These are phyloP conservation scores for Ilex aquifolium DNA, from an alignment of 257 asterid species.

Conservation along the genomic window DNA sequence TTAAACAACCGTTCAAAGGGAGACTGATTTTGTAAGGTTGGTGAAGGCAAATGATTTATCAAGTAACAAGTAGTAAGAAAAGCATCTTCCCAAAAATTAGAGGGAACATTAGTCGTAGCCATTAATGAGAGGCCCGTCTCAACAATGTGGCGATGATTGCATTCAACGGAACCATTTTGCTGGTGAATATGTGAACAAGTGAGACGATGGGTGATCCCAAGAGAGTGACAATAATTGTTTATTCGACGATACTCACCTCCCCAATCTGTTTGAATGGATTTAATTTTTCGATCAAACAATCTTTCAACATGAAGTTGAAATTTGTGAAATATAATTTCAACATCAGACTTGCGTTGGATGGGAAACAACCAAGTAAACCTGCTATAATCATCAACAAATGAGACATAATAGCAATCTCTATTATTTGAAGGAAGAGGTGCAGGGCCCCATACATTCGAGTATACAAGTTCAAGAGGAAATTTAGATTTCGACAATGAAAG, in stretches of 20 bases:
- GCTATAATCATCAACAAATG: not conserved
- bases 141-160: not conserved
- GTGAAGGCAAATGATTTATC: not conserved
- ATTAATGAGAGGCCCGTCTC: not conserved
- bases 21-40: not conserved
- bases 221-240: not conserved
- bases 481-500: too few species aligned
- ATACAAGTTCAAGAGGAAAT: too few species aligned
- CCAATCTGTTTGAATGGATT: not conserved
- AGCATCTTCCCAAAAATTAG: not conserved
- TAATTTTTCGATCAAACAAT: not conserved
- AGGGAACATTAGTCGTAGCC: not conserved
- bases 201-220: not conserved
- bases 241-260: not conserved
- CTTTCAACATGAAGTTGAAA: not conserved
- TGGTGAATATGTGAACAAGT: not conserved
- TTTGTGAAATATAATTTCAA: not conserved
- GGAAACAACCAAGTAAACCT: not conserved
- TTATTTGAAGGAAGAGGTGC: too few species aligned
- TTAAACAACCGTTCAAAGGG: not conserved
- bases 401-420: too few species aligned
- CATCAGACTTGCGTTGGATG: not conserved
- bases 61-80: not conserved
- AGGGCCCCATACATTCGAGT: too few species aligned
- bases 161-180: not conserved